These are phyloP conservation scores for Schizophyllum amplum DNA, from an alignment of 1,284 basidiomycete genomes.

Conservation along the genomic window DNA sequence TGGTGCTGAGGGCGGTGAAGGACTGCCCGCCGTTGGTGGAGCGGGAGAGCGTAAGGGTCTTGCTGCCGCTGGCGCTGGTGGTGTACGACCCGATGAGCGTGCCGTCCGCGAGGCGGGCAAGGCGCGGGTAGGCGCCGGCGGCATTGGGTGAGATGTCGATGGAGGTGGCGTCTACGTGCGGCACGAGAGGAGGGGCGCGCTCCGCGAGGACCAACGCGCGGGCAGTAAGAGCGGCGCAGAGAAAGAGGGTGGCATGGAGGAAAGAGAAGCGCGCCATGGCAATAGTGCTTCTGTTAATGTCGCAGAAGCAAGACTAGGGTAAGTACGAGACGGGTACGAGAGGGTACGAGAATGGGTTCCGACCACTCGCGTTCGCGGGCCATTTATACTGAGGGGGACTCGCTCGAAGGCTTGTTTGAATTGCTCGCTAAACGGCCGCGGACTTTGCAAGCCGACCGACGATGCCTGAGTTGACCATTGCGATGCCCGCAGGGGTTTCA, in stretches of 20 bases:
- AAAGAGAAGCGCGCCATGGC: background rate
- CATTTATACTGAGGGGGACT: too few relatives aligned
- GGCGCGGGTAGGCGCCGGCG: constrained; percentile 10
- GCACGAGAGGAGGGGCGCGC: constrained; percentile 7
- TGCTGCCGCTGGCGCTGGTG: background rate
- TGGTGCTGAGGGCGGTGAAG: constrained; percentile 10
- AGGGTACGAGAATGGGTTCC: too few relatives aligned
- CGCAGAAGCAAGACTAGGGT: too few relatives aligned
- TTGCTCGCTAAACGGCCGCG: too few relatives aligned
- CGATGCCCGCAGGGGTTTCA: too few relatives aligned
- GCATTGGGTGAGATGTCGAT: constrained; percentile 1
- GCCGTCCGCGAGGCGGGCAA: constrained; percentile 9
- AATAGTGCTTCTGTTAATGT: too few relatives aligned
- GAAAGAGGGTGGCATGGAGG: background rate
- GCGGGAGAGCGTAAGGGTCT: constrained; percentile 6
- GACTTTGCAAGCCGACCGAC: too few relatives aligned
- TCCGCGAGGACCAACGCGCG: background rate
- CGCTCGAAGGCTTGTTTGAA: too few relatives aligned
- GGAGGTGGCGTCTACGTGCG: constrained; percentile 3
- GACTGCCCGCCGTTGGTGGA: constrained; percentile 10
- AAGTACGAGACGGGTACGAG: too few relatives aligned
- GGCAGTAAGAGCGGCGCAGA: background rate
- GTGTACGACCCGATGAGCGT: constrained; percentile 7
- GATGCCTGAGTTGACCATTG: too few relatives aligned
- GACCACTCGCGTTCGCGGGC: too few relatives aligned